Base-by-base conservation (phyloP, 768 basidiomycete genomes). In the Botryobasidium botryosum region DNA sequence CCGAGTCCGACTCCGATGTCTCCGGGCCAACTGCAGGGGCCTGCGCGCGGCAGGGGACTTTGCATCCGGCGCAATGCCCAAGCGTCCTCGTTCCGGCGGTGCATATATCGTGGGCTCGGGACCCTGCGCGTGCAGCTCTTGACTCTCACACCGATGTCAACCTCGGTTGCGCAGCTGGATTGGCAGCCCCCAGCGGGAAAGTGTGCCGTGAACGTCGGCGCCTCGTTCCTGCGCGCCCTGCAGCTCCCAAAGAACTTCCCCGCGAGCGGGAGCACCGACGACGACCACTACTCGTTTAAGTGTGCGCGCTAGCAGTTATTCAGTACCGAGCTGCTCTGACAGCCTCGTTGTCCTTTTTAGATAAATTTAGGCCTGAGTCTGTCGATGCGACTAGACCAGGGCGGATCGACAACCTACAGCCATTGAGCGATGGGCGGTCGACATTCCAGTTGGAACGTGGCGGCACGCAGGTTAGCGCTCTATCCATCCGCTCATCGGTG, bases 321-420 rank as follows among this genome's bases (percentile, higher is more conserved):
- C 40, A 8, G 17, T n/a, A 6, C 8, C 20, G 8, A 27, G 21
- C n/a, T 18, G 24, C 26, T 28, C n/a, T 26, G 13, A n/a, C 15
- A 6, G 24, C 18, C 23, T 21, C 28, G 61, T 61, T 40, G 10
- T 21, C 10, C 20, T 31, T 13, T 42, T 12, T 53, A 87, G 84
- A 83, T 53, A 75, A 77, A 52, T 82, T 83, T 61, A 80, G 74
- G 56, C 80, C 85, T 2, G 67, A 71, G 43, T 75, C 78, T 4
- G 67, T 85, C 35, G 80, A 86, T 55, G 51, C 66, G 20, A 65
- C 69, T 2, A 77, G 71, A 51, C 69, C 77, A 28, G 82, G 81
- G 15, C 68, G 68, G 24, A 68, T 85, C 27, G 72, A 21, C 10
- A 29, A 21, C 27, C 48, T 50, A 31, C 46, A 78, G 43, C 68